Evolutionary conservation across 2,329 filamentous ascomycete species (phyloP), one percentile per base, ranked within the genome.

Genomic region (Sporothrix humicola): DNA sequence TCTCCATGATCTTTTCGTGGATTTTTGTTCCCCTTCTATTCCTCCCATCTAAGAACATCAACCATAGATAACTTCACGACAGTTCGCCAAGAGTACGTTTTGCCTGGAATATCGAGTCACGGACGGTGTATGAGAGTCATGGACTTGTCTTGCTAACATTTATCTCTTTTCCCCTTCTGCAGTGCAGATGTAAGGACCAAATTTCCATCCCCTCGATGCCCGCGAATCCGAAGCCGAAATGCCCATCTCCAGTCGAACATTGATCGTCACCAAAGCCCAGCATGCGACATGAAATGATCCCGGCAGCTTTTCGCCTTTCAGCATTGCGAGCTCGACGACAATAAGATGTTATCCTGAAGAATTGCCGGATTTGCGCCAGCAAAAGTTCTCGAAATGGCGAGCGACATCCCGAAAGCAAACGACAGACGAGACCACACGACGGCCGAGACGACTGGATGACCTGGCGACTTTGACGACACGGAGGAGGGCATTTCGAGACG

Each of bases 111-210:
- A 10, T 37, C 15, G 50, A 23, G 48, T 42, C 5, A 15, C 13
- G n/a, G 23, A 37, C 1, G 20, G 9, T 23, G 26, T 69, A 20
- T n/a, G 48, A 3, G 10, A 42, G 17, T 42, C 61, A 50, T 42
- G 52, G 15, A 54, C 2, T 20, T 23, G n/a, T 68, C 8, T 66
- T 72, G 42, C 70, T 72, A 68, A 65, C 44, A 44, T 63, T 58
- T 26, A 48, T 56, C 42, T 71, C 17, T 69, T 71, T 61, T 50
- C 31, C 69, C 31, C 66, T 63, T 42, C 79, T 83, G 81, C 79
- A 95, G 93, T 96, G 93, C 93, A 96, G 91, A 96, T 96, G 93
- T 95, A 90, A 92, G 92, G 81, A 71, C 78, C 73, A 10, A 46
- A 56, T 73, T 74, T 71, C 71, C 17, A 23, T 46, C 42, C 61